Conservation (phyloP, 495 filamentous ascomycete species). For the Wilcoxina mikolae region DNA sequence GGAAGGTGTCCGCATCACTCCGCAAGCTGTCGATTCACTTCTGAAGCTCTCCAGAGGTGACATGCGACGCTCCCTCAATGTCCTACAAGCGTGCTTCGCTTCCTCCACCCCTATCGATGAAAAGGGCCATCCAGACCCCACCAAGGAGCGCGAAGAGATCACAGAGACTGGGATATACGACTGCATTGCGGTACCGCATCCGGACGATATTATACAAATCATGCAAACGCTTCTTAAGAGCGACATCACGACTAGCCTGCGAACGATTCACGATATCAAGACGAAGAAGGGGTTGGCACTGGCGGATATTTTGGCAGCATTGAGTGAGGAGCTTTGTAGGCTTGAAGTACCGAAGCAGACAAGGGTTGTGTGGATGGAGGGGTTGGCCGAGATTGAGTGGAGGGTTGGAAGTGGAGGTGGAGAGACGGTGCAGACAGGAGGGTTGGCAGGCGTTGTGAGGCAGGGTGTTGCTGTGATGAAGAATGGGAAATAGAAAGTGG, state of each 20-base stretch:
- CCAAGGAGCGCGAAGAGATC: constrained; percentile 58
- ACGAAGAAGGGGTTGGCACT: constrained; percentile 73
- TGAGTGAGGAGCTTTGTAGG: constrained; percentile 66
- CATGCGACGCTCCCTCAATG: constrained; percentile 89
- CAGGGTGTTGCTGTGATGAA: constrained; percentile 67
- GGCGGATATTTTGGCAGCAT: constrained; percentile 77
- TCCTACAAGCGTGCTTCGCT: constrained; percentile 91
- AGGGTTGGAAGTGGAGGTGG: constrained; percentile 74
- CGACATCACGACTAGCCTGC: constrained; percentile 74
- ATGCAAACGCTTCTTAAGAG: constrained; percentile 65
- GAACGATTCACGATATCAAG: constrained; percentile 76
- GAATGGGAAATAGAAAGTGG: constrained; percentile 6
- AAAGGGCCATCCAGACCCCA: constrained; percentile 44
- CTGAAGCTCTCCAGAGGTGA: constrained; percentile 85
- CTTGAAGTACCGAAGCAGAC: constrained; percentile 77
- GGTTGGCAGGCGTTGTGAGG: constrained; percentile 75
- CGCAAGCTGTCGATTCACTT: constrained; percentile 62
- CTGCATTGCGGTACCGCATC: constrained; percentile 92
- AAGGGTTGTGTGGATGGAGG: constrained; percentile 81
- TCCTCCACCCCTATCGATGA: constrained; percentile 55
- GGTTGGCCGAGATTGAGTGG: constrained; percentile 84
- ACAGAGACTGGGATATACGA: constrained; percentile 88
- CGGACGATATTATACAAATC: constrained; percentile 73
- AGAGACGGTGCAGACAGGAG: constrained; percentile 85
- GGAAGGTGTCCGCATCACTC: constrained; percentile 67